phyloP scores from a whole-genome alignment of 2,329 filamentous ascomycete genomes.

The Gyromitra esculenta region DNA sequence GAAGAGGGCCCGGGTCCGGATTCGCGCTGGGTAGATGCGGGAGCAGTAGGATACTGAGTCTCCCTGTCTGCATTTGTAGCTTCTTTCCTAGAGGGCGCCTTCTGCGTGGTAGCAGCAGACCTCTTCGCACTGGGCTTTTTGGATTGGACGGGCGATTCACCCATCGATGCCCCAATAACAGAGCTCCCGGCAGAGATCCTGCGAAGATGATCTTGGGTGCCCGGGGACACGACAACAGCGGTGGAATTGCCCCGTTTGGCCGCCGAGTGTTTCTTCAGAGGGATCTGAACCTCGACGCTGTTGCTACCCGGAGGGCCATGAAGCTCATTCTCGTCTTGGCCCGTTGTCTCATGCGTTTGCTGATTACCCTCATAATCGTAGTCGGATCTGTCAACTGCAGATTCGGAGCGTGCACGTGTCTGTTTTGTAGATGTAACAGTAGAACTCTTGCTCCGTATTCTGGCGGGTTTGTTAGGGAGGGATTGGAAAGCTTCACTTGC shows the following conservation, averaged over 20 bases:
- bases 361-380: constrained; percentile 6
- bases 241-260: not conserved
- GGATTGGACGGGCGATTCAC: not conserved
- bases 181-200: constrained; percentile 10
- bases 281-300: not conserved
- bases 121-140: not conserved
- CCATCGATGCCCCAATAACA: constrained; percentile 15
- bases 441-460: not conserved
- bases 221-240: not conserved
- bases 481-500: constrained; percentile 11
- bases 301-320: not conserved
- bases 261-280: not conserved
- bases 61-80: not conserved
- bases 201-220: constrained; percentile 4
- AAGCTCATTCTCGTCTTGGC: not conserved
- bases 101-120: not conserved
- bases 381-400: not conserved
- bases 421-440: not conserved
- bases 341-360: not conserved
- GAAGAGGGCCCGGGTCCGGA: not conserved
- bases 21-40: not conserved
- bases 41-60: constrained; percentile 8
- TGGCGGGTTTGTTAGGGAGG: constrained; percentile 23
- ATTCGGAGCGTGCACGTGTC: constrained; percentile 1
- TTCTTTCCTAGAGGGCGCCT: not conserved